Evolutionary conservation across 345 rosid genomes (phyloP).

Genomic region (Arabis alpina): DNA sequence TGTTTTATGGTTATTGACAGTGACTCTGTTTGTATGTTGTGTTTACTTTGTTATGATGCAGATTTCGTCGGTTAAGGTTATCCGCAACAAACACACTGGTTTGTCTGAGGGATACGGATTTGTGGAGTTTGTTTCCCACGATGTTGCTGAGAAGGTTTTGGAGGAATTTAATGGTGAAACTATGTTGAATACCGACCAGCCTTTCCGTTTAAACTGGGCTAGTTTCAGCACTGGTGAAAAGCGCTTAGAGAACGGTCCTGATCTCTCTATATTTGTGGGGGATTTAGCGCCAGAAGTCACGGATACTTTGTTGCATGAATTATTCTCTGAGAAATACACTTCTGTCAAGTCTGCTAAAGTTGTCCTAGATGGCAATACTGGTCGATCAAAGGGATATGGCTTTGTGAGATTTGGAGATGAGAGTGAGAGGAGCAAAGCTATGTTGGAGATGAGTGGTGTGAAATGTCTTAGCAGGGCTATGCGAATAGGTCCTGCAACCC

Average conservation of each 20-base stretch:
- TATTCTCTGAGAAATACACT: constrained; percentile 68
- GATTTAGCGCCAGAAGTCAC: constrained; percentile 94
- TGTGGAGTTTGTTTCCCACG: constrained; percentile 83
- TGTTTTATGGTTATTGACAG: background rate
- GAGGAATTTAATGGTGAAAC: constrained; percentile 60
- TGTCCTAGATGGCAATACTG: constrained; percentile 83
- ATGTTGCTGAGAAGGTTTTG: constrained; percentile 81
- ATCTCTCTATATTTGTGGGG: constrained; percentile 94
- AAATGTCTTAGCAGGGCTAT: constrained; percentile 83
- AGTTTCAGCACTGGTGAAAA: constrained; percentile 84
- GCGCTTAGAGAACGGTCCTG: constrained; percentile 82
- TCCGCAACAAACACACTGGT: constrained; percentile 89
- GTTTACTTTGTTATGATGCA: constrained; percentile 35
- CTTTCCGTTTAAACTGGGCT: constrained; percentile 93
- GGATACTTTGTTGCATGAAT: constrained; percentile 70
- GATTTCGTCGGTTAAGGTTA: constrained; percentile 89
- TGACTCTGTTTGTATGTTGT: background rate
- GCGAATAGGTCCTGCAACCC: constrained; percentile 93
- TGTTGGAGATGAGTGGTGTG: constrained; percentile 88
- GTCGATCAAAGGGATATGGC: constrained; percentile 94
- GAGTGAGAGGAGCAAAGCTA: constrained; percentile 69
- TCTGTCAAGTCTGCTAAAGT: constrained; percentile 97
- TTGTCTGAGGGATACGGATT: constrained; percentile 92
- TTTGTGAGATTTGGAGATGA: constrained; percentile 98
- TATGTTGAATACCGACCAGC: constrained; percentile 84